Evolutionary conservation across 805 yeast species (phyloP), one percentile per base, ranked within the genome.

Genomic region (Cyberlindnera petersonii): DNA sequence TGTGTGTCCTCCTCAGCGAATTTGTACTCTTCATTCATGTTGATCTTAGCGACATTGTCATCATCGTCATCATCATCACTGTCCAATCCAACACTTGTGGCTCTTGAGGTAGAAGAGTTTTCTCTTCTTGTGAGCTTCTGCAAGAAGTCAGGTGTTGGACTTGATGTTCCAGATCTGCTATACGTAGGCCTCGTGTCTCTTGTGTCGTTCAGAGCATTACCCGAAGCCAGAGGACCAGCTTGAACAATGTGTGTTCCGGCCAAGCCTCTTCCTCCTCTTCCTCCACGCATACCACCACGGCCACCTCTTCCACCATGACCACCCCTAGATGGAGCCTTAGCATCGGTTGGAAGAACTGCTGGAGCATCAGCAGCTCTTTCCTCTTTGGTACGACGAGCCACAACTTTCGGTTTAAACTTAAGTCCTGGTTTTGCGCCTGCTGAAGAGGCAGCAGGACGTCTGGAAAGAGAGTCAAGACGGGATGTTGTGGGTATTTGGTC

Each of bases 371-470:
- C 79, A 17, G 79, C 95, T 58, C 96, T 69, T 50, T 87, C 96
- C 50, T 85, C 89, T 50, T 86, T 82, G 9, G 87, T 66, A 57
- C 86, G 78, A 61, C 97, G 70, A 0, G 88, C 88, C 30, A 89
- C 95, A 2, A 72, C 81, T 60, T 89, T 89, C 3, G 97, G 97
- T 60, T 80, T 79, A 63, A 89, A 89, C 60, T 82, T 82, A 44
- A 83, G 64, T 3, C 77, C 68, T 7, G 85, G 74, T 50, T 77
- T 75, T 2, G 64, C 53, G 20, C 51, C 33, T 1, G 52, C 26
- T 1, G 60, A 55, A 13, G 66, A 33, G 1, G 52, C 32, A 3
- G 60, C 58, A 11, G 67, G 58, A 1, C 68, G 58, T 32, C 46
- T 42, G 4, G 46, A 42, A 4, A 65, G 51, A 1, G 72, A 68